These are phyloP conservation scores for Berberis vulgaris DNA, from an alignment of 164 flowering plant genomes.

Conservation along the genomic window DNA sequence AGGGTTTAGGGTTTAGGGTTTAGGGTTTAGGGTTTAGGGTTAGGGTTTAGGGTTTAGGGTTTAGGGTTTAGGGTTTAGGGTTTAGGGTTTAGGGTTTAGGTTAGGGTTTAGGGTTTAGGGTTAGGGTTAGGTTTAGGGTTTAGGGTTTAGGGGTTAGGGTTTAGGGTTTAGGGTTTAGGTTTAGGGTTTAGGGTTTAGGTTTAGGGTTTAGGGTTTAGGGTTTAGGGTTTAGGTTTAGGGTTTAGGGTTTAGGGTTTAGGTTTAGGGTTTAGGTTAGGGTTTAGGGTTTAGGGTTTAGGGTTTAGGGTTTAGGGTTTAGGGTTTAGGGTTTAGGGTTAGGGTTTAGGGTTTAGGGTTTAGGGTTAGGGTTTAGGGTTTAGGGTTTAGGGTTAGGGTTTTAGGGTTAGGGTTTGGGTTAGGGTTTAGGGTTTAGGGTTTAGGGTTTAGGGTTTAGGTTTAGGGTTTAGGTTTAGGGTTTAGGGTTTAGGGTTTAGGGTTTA, in stretches of 20 bases:
- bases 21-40: slow-evolving; percentile 11
- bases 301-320: slow-evolving; percentile 14
- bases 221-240: slow-evolving; percentile 8
- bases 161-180: slow-evolving; percentile 8
- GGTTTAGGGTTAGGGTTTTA: slow-evolving; percentile 13
- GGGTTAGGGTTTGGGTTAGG: slow-evolving; percentile 9
- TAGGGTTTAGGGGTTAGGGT: slow-evolving; percentile 6
- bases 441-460: slow-evolving; percentile 8
- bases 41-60: slow-evolving; percentile 5
- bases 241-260: too few species aligned
- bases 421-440: slow-evolving; percentile 7
- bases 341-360: slow-evolving; percentile 7
- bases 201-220: slow-evolving; percentile 10
- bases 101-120: slow-evolving; percentile 9
- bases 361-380: slow-evolving; percentile 15
- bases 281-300: slow-evolving; percentile 12
- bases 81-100: too few species aligned
- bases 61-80: too few species aligned
- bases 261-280: slow-evolving; percentile 6
- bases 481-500: slow-evolving; percentile 9
- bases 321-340: slow-evolving; percentile 8
- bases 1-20: slow-evolving; percentile 7
- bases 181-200: slow-evolving; percentile 5
- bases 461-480: slow-evolving; percentile 10
- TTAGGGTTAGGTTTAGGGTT: slow-evolving; percentile 11